Base-by-base conservation (phyloP, 179 eudicot genomes). In the Beta corolliflora region DNA sequence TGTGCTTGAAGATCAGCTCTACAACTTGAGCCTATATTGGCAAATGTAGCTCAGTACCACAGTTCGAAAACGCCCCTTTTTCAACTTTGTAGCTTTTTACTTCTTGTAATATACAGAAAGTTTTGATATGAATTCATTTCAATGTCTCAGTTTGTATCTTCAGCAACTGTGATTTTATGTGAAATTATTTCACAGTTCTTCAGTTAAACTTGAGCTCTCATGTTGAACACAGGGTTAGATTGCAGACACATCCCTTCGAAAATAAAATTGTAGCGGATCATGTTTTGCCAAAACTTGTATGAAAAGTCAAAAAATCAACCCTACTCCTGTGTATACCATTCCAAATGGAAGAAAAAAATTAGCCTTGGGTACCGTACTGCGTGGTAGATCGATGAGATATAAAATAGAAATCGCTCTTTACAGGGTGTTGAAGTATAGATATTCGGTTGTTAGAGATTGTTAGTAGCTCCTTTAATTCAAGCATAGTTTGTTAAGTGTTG, bases 31-130 rank as follows among this genome's bases (percentile, higher is more conserved):
- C 52, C 52, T 48, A 48, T 48, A 48, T 48, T 66, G 29, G 46
- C 70, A 66, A 71, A 23, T 72, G 60, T 72, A 72, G 56, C 31
- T 53, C 61, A 13, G 10, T 5, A 71, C 75, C 44, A 48, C 44
- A 71, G 58, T 19, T 71, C 21, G 29, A 23, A 36, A n/a, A 45
- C 7, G 3, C 31, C 15, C 15, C 29, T 71, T 71, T 56, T 71
- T 50, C 18, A 71, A 21, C 58, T 21, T 58, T 50, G 12, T 25
- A 72, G 36, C 23, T 46, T 70, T 46, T 46, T 5, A 44, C 9
- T 16, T 54, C 15, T n/a, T 46, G 29, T 46, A 46, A 19, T 71
- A 71, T 71, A 63, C 29, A 11, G 41, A 64, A 11, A 23, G n/a
- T 5, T 23, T 5, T 55, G 16, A 55, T 64, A 23, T 64, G 29